These are phyloP conservation scores for Wallacemonas sp. DNA, from an alignment of 208 protist species.

Conservation along the genomic window DNA sequence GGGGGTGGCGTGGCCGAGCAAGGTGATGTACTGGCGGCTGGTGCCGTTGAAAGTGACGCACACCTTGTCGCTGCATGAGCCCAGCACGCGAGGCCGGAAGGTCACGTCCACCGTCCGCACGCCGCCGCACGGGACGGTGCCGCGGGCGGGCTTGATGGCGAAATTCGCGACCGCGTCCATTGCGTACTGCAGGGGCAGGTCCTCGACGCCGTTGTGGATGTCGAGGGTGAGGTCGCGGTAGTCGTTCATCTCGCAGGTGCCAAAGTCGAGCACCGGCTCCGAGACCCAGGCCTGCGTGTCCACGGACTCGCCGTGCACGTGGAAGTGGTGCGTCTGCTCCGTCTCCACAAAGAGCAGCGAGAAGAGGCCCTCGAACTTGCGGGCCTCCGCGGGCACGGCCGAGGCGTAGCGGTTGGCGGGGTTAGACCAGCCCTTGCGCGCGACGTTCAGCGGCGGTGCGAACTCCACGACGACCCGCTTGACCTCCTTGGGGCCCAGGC, in stretches of 20 bases:
- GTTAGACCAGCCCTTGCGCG: conserved; percentile 64
- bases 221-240: conserved; percentile 41
- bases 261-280: conserved; percentile 78
- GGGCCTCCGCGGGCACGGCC: conserved; percentile 20
- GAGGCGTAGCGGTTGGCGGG: conserved; percentile 7
- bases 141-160: conserved; percentile 41
- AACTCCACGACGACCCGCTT: conserved; percentile 67
- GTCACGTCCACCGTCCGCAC: conserved; percentile 52
- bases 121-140: conserved; percentile 50
- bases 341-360: conserved; percentile 86
- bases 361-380: conserved; percentile 73
- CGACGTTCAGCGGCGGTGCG: conserved; percentile 46
- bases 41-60: conserved; percentile 77
- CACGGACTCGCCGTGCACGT: conserved; percentile 64
- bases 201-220: conserved; percentile 75
- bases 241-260: conserved; percentile 56
- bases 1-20: conserved; percentile 57
- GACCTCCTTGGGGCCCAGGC: conserved; percentile 59
- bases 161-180: conserved; percentile 85
- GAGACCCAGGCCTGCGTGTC: conserved; percentile 72
- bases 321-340: conserved; percentile 80
- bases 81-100: conserved; percentile 86
- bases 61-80: conserved; percentile 62
- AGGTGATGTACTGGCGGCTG: conserved; percentile 39
- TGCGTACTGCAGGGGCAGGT: conserved; percentile 76